phyloP scores from a whole-genome alignment of 2,329 filamentous ascomycete genomes.

The Sphaerulina populicola region DNA sequence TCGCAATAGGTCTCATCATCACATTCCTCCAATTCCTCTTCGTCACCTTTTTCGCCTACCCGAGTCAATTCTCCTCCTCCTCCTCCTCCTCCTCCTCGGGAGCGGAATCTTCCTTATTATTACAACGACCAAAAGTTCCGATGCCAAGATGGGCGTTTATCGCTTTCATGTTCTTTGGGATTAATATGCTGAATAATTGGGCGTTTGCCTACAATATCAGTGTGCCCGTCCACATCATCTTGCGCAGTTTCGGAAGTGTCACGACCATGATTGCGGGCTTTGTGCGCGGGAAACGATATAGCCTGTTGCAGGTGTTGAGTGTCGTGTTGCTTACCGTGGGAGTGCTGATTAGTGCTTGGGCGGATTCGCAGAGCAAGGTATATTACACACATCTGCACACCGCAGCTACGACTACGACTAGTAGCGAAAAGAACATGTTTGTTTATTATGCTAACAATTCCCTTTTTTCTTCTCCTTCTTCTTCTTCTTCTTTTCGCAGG shows the following conservation, averaged over 20 bases:
- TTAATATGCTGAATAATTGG: slow-evolving; percentile 96
- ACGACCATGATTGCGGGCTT: slow-evolving; percentile 90
- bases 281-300: slow-evolving; percentile 76
- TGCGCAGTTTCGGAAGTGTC: slow-evolving; percentile 89
- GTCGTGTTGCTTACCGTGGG: slow-evolving; percentile 78
- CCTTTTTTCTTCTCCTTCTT: slow-evolving; percentile 6
- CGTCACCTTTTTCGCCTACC: slow-evolving; percentile 55
- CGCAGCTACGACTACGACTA: too few relatives aligned
- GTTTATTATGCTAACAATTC: neutral
- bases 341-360: slow-evolving; percentile 80
- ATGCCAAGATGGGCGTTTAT: slow-evolving; percentile 79
- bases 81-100: too few relatives aligned
- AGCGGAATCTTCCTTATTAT: slow-evolving; percentile 11
- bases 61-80: slow-evolving; percentile 34
- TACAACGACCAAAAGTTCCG: slow-evolving; percentile 71
- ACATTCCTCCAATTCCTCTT: slow-evolving; percentile 46
- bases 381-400: too few relatives aligned
- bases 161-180: slow-evolving; percentile 80
- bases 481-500: slow-evolving; percentile 31
- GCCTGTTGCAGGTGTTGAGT: slow-evolving; percentile 67
- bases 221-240: slow-evolving; percentile 91
- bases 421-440: too few relatives aligned
- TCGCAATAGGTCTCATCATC: slow-evolving; percentile 53
- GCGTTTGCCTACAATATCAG: slow-evolving; percentile 96
- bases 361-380: slow-evolving; percentile 79